Base-by-base conservation (phyloP, 139 green algal genomes). In the Haematococcus lacustris region DNA sequence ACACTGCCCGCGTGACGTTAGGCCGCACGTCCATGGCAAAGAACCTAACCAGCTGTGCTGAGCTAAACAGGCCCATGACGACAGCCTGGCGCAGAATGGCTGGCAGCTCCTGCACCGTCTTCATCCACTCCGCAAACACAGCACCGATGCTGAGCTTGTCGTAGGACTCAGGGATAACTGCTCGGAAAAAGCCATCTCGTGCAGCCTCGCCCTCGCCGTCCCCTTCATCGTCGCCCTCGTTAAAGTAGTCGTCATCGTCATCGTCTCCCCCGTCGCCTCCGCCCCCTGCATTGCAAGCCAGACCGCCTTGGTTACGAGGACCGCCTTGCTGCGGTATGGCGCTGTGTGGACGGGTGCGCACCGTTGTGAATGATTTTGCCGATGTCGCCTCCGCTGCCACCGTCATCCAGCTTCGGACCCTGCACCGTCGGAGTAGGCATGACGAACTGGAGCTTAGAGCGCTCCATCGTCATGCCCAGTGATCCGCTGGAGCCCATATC, bases 21-120 rank as follows among this genome's bases (percentile, higher is more conserved):
- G 95, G 95, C 5, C 94, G 85, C 34, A 94, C 87, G 65, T 98
- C 91, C 84, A 97, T 93, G 53, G 86, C 85, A 61, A 97, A 83
- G 76, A 98, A 98, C 57, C 95, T 87, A 28, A 94, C 86, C 1
- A 98, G 80, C 79, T 97, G 91, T 0, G 91, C 89, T 1, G 85
- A 93, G 76, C 85, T 94, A 76, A 98, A 93, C 50, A 99, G 78
- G 26, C 92, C 94, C 92, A 99, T 95, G 73, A 95, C 80, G 25
- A 97, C 89, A 2, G 92, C 88, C 47, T 92, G 91, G 7, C 92
- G 81, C 25, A 99, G 78, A 64, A 96, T 95, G 51, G 83, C 60
- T 3, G 95, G 95, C 71, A 99, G 80, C 71, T 93, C 86, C 3
- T 75, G 78, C 6, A 98, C 74, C 21, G 93, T 96, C 9, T 88